Evolutionary conservation across 2,329 filamentous ascomycete species (phyloP).

Genomic region (Metarhizium rileyi): DNA sequence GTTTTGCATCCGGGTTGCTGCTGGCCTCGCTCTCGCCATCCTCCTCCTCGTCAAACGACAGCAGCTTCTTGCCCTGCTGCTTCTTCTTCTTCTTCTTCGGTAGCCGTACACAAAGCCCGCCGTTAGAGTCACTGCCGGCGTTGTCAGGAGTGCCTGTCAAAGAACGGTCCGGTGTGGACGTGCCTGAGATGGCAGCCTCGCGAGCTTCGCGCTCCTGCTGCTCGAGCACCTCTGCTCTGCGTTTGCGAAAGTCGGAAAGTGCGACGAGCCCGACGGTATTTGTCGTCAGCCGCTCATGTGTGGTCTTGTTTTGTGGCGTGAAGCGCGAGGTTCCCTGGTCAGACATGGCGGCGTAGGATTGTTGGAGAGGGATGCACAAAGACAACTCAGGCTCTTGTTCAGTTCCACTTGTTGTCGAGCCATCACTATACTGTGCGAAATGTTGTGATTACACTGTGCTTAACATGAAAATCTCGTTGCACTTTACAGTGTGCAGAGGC

Average conservation of each 20-base stretch:
- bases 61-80: constrained; percentile 34
- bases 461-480: too few relatives aligned
- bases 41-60: constrained; percentile 61
- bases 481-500: not conserved
- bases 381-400: too few relatives aligned
- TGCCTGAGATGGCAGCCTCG: constrained; percentile 42
- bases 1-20: not conserved
- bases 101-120: constrained; percentile 14
- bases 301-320: constrained; percentile 63
- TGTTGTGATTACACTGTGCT: not conserved
- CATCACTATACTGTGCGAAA: not conserved
- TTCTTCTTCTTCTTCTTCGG: constrained; percentile 31
- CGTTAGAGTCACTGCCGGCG: constrained; percentile 24
- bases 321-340: constrained; percentile 48
- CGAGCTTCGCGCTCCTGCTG: constrained; percentile 75
- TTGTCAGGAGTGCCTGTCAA: constrained; percentile 37
- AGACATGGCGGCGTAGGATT: constrained; percentile 24
- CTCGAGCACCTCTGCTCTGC: constrained; percentile 87
- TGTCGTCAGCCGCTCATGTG: constrained; percentile 72
- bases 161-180: constrained; percentile 40
- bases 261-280: constrained; percentile 86
- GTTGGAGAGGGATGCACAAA: not conserved
- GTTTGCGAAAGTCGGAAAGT: constrained; percentile 90
- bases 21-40: constrained; percentile 37
- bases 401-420: not conserved